These are phyloP conservation scores for Cubamyces lactineus DNA, from an alignment of 768 basidiomycete species.

Conservation along the genomic window DNA sequence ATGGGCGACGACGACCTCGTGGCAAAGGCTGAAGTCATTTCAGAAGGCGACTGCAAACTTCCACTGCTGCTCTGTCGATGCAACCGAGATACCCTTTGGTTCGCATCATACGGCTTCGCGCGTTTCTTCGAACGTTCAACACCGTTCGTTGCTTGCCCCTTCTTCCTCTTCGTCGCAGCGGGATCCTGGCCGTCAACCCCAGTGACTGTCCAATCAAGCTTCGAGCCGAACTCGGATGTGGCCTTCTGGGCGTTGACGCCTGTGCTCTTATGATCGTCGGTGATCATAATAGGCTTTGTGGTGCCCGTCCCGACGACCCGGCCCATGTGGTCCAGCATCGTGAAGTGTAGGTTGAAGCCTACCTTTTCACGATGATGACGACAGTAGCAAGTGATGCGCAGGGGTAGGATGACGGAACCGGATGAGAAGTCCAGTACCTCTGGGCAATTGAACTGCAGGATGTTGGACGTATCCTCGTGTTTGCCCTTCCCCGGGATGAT, in stretches of 20 bases:
- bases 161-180: constrained; percentile 55
- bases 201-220: constrained; percentile 21
- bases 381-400: constrained; percentile 97
- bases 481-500: constrained; percentile 46
- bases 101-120: constrained; percentile 68
- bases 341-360: constrained; percentile 90
- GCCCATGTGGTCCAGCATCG: constrained; percentile 79
- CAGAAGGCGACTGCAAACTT: constrained; percentile 35
- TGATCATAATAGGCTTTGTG: constrained; percentile 95
- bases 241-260: constrained; percentile 35
- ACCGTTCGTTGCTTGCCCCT: constrained; percentile 39
- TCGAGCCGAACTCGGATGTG: constrained; percentile 19
- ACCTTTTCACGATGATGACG: constrained; percentile 97
- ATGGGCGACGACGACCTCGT: constrained; percentile 38
- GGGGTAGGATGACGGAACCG: constrained; percentile 87
- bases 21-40: constrained; percentile 33
- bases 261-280: constrained; percentile 96
- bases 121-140: constrained; percentile 52
- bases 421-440: constrained; percentile 87
- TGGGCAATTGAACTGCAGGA: constrained; percentile 95
- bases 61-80: constrained; percentile 36
- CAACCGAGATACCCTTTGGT: constrained; percentile 32
- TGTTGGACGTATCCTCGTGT: constrained; percentile 74
- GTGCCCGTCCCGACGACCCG: constrained; percentile 79
- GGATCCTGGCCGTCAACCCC: constrained; percentile 25